Percentiles rank a stretch among this genome's conserved stretches.
These are phyloP conservation scores for Xylaria flabelliformis DNA, from an alignment of 495 filamentous ascomycete species.

Conservation along the genomic window DNA sequence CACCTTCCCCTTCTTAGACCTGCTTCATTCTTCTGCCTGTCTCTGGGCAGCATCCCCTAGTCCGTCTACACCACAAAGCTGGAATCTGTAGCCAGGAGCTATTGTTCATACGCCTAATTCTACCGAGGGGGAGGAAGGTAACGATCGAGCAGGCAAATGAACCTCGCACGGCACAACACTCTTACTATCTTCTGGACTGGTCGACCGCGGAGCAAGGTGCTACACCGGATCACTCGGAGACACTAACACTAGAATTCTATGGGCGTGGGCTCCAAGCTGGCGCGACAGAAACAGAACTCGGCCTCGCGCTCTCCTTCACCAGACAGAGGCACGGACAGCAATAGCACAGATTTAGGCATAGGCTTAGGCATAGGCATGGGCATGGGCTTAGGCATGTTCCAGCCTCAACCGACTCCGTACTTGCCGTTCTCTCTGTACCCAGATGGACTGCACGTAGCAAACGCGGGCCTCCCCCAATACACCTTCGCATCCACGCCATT, in stretches of 20 bases:
- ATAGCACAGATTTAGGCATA: slow-evolving; percentile 32
- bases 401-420: slow-evolving; percentile 58
- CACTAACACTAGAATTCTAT: neutral
- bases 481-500: slow-evolving; percentile 51
- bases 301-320: slow-evolving; percentile 38
- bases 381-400: slow-evolving; percentile 57
- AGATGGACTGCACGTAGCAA: slow-evolving; percentile 33
- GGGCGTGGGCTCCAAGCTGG: slow-evolving; percentile 25
- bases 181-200: slow-evolving; percentile 13
- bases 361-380: too few relatives aligned
- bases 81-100: slow-evolving; percentile 27
- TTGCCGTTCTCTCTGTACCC: slow-evolving; percentile 35
- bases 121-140: neutral
- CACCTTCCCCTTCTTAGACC: neutral
- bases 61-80: slow-evolving; percentile 48
- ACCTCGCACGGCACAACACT: slow-evolving; percentile 18
- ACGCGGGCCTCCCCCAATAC: slow-evolving; percentile 50
- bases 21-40: neutral
- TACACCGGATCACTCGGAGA: slow-evolving; percentile 17
- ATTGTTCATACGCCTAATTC: neutral
- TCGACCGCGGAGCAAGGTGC: slow-evolving; percentile 10
- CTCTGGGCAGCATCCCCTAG: slow-evolving; percentile 32
- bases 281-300: slow-evolving; percentile 23
- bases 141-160: slow-evolving; percentile 25
- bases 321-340: slow-evolving; percentile 12